Evolutionary conservation across 2,329 filamentous ascomycete genomes (phyloP).

Genomic region (Fusarium irregulare): DNA sequence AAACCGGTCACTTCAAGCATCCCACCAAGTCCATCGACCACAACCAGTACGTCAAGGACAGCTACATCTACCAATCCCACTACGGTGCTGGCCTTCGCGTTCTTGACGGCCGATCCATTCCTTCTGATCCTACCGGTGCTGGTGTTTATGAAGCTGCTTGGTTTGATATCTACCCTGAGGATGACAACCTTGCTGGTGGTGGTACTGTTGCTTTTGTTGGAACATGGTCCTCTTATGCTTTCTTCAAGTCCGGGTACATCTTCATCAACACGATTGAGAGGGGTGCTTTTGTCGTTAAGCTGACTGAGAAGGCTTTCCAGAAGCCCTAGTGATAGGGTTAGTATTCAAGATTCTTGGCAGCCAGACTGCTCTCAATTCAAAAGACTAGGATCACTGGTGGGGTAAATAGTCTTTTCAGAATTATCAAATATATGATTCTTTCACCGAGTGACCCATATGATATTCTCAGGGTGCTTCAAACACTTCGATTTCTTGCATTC

Average conservation of each 20-base stretch:
- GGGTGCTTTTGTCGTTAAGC: slow-evolving; percentile 60
- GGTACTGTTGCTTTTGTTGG: slow-evolving; percentile 56
- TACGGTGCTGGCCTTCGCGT: slow-evolving; percentile 62
- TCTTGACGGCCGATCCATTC: slow-evolving; percentile 52
- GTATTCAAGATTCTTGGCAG: neutral
- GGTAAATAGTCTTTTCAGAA: no score
- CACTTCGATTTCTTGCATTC: no score
- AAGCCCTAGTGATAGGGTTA: slow-evolving; percentile 9
- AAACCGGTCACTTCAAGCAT: slow-evolving; percentile 57
- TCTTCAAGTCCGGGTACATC: slow-evolving; percentile 61
- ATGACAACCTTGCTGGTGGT: slow-evolving; percentile 55
- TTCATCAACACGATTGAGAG: slow-evolving; percentile 65
- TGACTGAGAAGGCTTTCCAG: slow-evolving; percentile 39
- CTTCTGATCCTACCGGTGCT: slow-evolving; percentile 57
- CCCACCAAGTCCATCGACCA: slow-evolving; percentile 58
- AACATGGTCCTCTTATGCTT: slow-evolving; percentile 62
- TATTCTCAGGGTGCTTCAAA: no score
- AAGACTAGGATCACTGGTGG: no score
- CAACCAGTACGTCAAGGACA: slow-evolving; percentile 61
- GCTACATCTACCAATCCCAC: slow-evolving; percentile 61
- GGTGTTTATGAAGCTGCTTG: slow-evolving; percentile 60
- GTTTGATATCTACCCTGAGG: slow-evolving; percentile 64
- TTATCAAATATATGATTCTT: no score
- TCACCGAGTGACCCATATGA: no score
- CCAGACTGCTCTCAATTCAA: neutral